Percentiles rank a stretch among this genome's conserved stretches.
phyloP scores from a whole-genome alignment of 2,329 filamentous ascomycete species.

The Salinomyces thailandicus region DNA sequence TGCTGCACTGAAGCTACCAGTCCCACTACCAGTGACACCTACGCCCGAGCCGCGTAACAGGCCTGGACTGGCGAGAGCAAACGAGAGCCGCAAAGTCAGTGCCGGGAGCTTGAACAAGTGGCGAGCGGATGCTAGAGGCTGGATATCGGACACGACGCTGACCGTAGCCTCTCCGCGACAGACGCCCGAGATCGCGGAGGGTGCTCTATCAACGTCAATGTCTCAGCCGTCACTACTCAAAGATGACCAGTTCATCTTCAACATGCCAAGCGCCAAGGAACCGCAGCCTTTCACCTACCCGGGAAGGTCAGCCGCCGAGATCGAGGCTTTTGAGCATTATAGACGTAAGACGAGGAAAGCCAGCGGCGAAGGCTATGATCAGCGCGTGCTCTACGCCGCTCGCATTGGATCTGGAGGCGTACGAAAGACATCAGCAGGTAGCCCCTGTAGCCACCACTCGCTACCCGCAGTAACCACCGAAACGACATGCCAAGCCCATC shows the following conservation, averaged over 20 bases:
- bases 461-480: too few species aligned
- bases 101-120: constrained; percentile 7
- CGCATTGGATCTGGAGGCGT: background rate
- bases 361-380: constrained; percentile 19
- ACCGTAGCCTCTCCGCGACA: constrained; percentile 9
- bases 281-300: constrained; percentile 25
- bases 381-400: constrained; percentile 7
- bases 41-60: constrained; percentile 9
- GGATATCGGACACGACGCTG: constrained; percentile 10
- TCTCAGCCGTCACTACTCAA: background rate
- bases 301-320: constrained; percentile 20
- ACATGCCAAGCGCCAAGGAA: constrained; percentile 27
- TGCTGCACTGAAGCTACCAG: constrained; percentile 18
- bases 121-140: constrained; percentile 12
- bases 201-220: constrained; percentile 1
- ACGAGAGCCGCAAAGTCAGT: constrained; percentile 19
- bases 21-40: constrained; percentile 11
- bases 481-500: too few species aligned
- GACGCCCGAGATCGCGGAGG: constrained; percentile 6
- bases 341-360: constrained; percentile 17
- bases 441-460: background rate
- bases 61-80: constrained; percentile 14
- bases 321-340: constrained; percentile 24
- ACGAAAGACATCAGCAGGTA: background rate
- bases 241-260: constrained; percentile 22